A percentile compares a stretch with the other conserved stretches of the same genome.
Evolutionary conservation across 163 green algal genomes (phyloP).

Genomic region (Scenedesmus sp.): DNA sequence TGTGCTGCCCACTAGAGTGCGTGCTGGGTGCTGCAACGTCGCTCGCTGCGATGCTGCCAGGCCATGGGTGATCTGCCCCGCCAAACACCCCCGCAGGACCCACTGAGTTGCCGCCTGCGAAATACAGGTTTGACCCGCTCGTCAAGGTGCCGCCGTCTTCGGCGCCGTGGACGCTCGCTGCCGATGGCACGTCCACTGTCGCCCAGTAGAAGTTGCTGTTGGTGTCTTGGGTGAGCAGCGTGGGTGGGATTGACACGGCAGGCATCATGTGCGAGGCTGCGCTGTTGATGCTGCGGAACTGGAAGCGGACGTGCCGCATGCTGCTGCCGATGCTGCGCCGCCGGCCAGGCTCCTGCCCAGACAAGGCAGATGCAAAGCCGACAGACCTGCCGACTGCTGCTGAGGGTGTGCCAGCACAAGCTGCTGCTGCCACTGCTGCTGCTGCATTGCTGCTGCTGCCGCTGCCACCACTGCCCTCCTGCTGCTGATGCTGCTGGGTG

Average conservation of each 20-base stretch:
- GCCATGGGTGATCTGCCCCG: not conserved
- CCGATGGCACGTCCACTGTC: constrained; percentile 38
- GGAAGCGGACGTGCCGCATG: constrained; percentile 45
- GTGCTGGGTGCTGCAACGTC: constrained; percentile 6
- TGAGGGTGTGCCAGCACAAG: not conserved
- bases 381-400: not conserved
- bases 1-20: constrained; percentile 11
- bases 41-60: not conserved
- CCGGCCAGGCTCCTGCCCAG: not conserved
- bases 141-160: not conserved
- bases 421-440: constrained; percentile 5
- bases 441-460: not conserved
- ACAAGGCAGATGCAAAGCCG: not conserved
- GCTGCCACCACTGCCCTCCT: too few species aligned
- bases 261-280: constrained; percentile 27
- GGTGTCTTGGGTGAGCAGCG: constrained; percentile 30
- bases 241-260: constrained; percentile 27
- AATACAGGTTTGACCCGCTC: not conserved
- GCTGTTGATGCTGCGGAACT: constrained; percentile 45
- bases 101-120: not conserved
- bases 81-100: not conserved
- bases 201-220: constrained; percentile 49
- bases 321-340: constrained; percentile 37
- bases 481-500: too few species aligned
- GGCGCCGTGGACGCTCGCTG: not conserved